A percentile compares a stretch with the other conserved stretches of the same genome.
phyloP scores from a whole-genome alignment of 1,284 basidiomycete species.

The Microbotryum intermedium region DNA sequence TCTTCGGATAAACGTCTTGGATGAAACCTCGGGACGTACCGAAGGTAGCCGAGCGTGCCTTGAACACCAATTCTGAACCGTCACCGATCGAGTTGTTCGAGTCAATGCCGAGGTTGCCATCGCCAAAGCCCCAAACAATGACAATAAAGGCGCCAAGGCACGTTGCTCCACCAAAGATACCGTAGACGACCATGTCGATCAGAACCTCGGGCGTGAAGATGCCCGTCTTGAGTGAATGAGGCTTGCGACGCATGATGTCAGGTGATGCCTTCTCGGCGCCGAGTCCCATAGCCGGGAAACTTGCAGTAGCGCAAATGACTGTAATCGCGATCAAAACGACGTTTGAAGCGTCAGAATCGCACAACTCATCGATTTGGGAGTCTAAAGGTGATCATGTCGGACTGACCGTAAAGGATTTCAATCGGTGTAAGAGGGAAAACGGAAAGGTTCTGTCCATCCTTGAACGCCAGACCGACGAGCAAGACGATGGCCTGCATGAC shows the following conservation, averaged over 20 bases:
- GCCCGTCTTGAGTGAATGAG: conserved; percentile 33
- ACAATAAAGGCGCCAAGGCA: conserved; percentile 44
- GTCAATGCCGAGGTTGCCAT: conserved; percentile 21
- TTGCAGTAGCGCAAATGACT: conserved; percentile 32
- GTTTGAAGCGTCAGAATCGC: background rate
- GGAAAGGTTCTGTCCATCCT: conserved; percentile 49
- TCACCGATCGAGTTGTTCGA: conserved; percentile 36
- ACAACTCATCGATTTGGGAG: background rate
- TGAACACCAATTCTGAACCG: conserved; percentile 37
- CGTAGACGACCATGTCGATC: conserved; percentile 57
- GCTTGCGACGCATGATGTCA: conserved; percentile 20
- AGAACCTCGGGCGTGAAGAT: conserved; percentile 39
- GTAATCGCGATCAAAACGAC: conserved; percentile 15
- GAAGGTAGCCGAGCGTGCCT: conserved; percentile 39
- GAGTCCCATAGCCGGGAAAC: conserved; percentile 41
- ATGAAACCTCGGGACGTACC: conserved; percentile 13
- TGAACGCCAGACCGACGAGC: conserved; percentile 58
- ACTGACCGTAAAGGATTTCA: conserved; percentile 50
- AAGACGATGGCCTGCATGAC: conserved; percentile 50
- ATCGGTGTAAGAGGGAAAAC: conserved; percentile 63
- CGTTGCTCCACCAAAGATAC: conserved; percentile 53
- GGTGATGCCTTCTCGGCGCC: conserved; percentile 27
- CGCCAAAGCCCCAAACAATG: conserved; percentile 47
- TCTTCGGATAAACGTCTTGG: background rate
- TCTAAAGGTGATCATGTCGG: conserved; percentile 37